Evolutionary conservation across 495 filamentous ascomycete species (phyloP), one percentile per base, ranked within the genome.

Genomic region (Cercophora samala): DNA sequence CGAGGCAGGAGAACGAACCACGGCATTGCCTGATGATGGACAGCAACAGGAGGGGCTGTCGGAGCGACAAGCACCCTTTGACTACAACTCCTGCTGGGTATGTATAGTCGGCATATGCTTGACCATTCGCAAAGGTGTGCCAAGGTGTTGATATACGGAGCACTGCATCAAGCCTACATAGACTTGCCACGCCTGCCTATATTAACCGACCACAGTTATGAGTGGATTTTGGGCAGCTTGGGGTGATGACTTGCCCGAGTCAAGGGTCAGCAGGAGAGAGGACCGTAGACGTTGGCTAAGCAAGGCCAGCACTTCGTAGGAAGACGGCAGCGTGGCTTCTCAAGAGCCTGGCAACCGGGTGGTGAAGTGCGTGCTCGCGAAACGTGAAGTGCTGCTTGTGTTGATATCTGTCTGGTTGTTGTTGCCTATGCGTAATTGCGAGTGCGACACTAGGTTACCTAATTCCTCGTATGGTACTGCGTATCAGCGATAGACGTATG

Each of bases 181-280:
- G 4, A 29, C 37, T 46, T 46, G 37, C 37, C 37, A 46, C 37
- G 37, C 37, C 13, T 46, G 11, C 15, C 37, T 46, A 2, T 18
- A n/a, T n/a, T n/a, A 13, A 46, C 37, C 37, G 11, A 46, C 15
- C 13, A 46, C 9, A 17, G 37, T 9, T 46, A 46, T 13, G 6
- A 13, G 37, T 46, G 37, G 13, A 46, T 46, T 46, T 18, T 46
- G 37, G 37, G 37, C 37, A 46, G 37, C 37, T 56, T 56, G 21
- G 53, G 18, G n/a, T 56, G 22, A 56, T 22, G n/a, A 56, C 22
- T 46, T 46, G 37, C 53, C 22, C 53, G n/a, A 23, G 53, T 56
- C 53, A 56, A 56, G 19, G 37, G 53, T 56, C n/a, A 13, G n/a
- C n/a, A 23, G 53, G 22, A 56, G 52, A 54, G n/a, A 56, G 53